phyloP scores from a whole-genome alignment of 352 stramenopile species.

The Pilasporangium apinafurcum region DNA sequence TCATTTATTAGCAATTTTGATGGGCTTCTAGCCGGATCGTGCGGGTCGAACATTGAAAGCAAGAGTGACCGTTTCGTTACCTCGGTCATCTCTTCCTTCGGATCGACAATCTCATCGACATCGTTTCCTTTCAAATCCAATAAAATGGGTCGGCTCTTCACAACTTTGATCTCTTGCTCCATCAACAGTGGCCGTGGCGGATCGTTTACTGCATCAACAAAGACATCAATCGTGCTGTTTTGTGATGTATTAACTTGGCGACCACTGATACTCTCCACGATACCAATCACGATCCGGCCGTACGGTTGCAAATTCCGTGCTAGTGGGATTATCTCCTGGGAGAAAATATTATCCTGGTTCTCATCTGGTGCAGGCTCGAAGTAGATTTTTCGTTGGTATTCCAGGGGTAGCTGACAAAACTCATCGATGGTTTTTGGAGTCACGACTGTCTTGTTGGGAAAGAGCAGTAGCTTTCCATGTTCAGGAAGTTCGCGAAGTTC shows the following conservation, averaged over 20 bases:
- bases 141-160: slow-evolving; percentile 7
- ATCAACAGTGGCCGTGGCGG: slow-evolving; percentile 16
- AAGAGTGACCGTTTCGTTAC: too few species aligned
- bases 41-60: too few species aligned
- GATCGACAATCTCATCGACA: slow-evolving; percentile 16
- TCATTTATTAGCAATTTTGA: neutral
- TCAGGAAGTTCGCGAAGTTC: slow-evolving; percentile 41
- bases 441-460: slow-evolving; percentile 36
- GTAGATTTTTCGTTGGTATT: slow-evolving; percentile 43
- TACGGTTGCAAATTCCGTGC: slow-evolving; percentile 28
- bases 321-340: slow-evolving; percentile 25
- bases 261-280: slow-evolving; percentile 18
- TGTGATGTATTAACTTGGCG: slow-evolving; percentile 13
- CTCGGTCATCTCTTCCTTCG: neutral
- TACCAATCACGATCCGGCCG: slow-evolving; percentile 19
- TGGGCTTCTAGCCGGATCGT: too few species aligned
- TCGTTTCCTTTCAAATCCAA: slow-evolving; percentile 38
- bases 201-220: slow-evolving; percentile 44
- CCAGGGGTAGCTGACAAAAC: slow-evolving; percentile 34
- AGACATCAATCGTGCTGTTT: slow-evolving; percentile 36
- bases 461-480: slow-evolving; percentile 42
- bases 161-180: slow-evolving; percentile 17
- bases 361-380: slow-evolving; percentile 33
- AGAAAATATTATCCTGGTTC: slow-evolving; percentile 41
- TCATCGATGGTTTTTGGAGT: slow-evolving; percentile 20